Conservation (phyloP, 306 rosid species). For the Rubus parviflorus region DNA sequence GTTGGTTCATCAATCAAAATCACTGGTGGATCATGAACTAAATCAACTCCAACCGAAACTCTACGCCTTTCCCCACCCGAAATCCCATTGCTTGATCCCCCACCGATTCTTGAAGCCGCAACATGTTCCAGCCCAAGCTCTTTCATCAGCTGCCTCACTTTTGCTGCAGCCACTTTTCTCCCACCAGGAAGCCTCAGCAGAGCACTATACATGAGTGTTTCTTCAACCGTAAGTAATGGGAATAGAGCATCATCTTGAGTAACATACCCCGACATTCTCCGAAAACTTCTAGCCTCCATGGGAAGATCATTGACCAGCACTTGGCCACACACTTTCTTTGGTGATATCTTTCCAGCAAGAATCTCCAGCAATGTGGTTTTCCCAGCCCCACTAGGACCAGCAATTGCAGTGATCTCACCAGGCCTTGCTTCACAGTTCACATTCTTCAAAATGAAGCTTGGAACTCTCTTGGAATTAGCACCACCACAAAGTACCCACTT, state of each 20-base stretch:
- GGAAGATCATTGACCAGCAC: constrained; percentile 65
- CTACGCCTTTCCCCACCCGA: constrained; percentile 90
- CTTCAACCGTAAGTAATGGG: constrained; percentile 81
- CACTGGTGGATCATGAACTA: constrained; percentile 90
- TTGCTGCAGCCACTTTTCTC: constrained; percentile 45
- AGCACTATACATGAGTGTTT: constrained; percentile 87
- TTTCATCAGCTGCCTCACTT: constrained; percentile 71
- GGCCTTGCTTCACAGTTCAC: constrained; percentile 82
- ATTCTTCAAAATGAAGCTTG: constrained; percentile 63
- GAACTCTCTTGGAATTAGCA: constrained; percentile 34
- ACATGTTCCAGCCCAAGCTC: constrained; percentile 77
- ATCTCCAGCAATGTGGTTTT: constrained; percentile 90
- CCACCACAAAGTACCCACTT: constrained; percentile 44
- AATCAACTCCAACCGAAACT: constrained; percentile 91
- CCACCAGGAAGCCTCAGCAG: constrained; percentile 70
- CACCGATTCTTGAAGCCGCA: constrained; percentile 70
- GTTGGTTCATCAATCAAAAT: constrained; percentile 93
- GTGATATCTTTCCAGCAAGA: constrained; percentile 70
- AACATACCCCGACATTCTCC: constrained; percentile 69
- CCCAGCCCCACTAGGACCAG: constrained; percentile 99
- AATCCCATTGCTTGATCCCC: constrained; percentile 61
- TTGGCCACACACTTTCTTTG: constrained; percentile 55
- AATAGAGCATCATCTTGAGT: constrained; percentile 86
- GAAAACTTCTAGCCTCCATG: constrained; percentile 49
- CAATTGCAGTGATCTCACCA: constrained; percentile 81